phyloP scores from a whole-genome alignment of 768 basidiomycete genomes.

The Mycena leptocephala region DNA sequence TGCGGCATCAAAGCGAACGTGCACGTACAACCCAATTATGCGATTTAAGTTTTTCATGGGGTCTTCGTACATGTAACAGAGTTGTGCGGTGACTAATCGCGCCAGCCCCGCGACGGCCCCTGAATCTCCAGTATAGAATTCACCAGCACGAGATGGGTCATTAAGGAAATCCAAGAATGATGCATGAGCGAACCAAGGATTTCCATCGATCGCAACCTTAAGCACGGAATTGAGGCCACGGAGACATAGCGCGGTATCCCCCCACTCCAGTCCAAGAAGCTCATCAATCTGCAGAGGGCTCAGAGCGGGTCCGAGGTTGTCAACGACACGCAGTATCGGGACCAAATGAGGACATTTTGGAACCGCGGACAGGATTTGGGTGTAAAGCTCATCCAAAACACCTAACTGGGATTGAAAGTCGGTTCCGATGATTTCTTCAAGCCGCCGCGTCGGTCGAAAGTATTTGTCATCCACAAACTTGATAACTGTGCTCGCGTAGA shows the following conservation, averaged over 20 bases:
- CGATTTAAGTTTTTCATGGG: neutral
- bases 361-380: no score
- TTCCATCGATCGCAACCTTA: neutral
- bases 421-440: no score
- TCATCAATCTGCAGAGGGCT: neutral
- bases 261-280: neutral
- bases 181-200: neutral
- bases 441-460: no score
- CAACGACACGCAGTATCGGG: neutral
- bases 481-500: no score
- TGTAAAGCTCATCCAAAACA: no score
- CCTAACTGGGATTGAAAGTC: no score
- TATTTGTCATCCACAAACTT: no score
- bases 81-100: neutral
- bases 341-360: no score
- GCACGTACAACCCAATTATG: neutral
- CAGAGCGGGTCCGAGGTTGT: neutral
- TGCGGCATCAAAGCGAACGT: neutral
- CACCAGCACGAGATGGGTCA: neutral
- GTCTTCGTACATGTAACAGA: neutral
- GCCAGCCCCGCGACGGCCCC: neutral
- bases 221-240: conserved; percentile 5
- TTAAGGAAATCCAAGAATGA: neutral
- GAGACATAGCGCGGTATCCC: neutral
- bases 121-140: neutral